Conservation (phyloP, 768 basidiomycete genomes). For the Phanerodontia chrysosporium region DNA sequence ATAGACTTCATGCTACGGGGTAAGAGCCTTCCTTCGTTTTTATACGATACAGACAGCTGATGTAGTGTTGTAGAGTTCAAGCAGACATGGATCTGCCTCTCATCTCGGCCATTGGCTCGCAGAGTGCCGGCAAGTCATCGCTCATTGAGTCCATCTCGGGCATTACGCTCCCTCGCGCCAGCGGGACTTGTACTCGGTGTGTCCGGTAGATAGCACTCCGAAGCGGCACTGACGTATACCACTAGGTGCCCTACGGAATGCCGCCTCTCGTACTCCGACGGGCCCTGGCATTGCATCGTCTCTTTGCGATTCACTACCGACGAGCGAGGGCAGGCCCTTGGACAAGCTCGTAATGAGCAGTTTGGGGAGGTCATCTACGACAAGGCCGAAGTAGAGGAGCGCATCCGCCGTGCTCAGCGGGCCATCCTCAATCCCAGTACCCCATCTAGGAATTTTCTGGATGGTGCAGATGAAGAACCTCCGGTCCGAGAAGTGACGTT, state of each 20-base stretch:
- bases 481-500: constrained; percentile 24
- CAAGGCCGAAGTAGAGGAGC: constrained; percentile 55
- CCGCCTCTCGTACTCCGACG: constrained; percentile 22
- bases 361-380: constrained; percentile 40
- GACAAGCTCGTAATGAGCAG: constrained; percentile 26
- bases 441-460: constrained; percentile 33
- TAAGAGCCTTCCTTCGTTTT: constrained; percentile 20
- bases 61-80: constrained; percentile 44
- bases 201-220: background rate
- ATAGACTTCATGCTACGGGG: constrained; percentile 62
- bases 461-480: constrained; percentile 29
- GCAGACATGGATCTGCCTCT: constrained; percentile 69
- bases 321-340: constrained; percentile 24
- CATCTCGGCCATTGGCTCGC: constrained; percentile 69
- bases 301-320: constrained; percentile 30
- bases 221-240: background rate
- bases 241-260: constrained; percentile 37
- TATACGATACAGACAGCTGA: constrained; percentile 5
- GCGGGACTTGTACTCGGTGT: constrained; percentile 75
- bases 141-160: constrained; percentile 76
- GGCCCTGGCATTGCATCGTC: constrained; percentile 31
- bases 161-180: constrained; percentile 61
- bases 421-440: constrained; percentile 60
- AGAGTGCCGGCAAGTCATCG: constrained; percentile 75
- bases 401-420: constrained; percentile 59